Base-by-base conservation (phyloP, 2,329 filamentous ascomycete genomes). In the Fusarium hostae region DNA sequence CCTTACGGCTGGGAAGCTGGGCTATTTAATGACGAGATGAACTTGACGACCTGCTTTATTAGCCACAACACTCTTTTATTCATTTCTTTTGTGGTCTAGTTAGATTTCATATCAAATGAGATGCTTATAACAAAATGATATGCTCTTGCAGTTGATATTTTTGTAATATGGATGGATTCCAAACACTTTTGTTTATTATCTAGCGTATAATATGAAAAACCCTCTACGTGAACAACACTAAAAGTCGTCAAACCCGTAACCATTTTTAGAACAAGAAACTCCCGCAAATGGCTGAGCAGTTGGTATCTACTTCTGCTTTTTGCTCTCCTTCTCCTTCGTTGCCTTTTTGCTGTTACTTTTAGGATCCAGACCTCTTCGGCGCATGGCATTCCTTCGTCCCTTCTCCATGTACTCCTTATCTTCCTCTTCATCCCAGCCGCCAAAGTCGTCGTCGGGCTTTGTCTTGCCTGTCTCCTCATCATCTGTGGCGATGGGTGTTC, bases 281-380 rank as follows among this genome's bases (percentile, higher is more conserved):
- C 68, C 71, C 41, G 54, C 40, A 40, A 66, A 67, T 58, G 24
- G 66, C 44, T 40, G 57, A 55, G 37, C 44, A 50, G 34, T 45
- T 67, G 67, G 59, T 71, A 72, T 72, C 59, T 75, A 67, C 63
- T 76, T 68, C 59, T 76, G 66, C 63, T 72, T 76, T 69, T 75
- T 75, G 44, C 70, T 74, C 59, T 70, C 55, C 62, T 75, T 75
- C 63, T 70, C 76, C 68, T 81, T 78, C 71, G 72, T 77, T 20
- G 75, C 70, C 68, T 81, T 78, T 73, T 78, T 81, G 52, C 73
- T 80, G 57, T 77, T 81, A 30, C 87, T 89, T 78, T 88, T 90
- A 2, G 92, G 92, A 80, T 95, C 90, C 58, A 95, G 81, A 66
- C 93, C 93, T 78, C 92, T 91, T 76, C 89, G 89, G 75, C 92